phyloP scores from a whole-genome alignment of 441 rosid species.

The Populus trichocarpa region DNA sequence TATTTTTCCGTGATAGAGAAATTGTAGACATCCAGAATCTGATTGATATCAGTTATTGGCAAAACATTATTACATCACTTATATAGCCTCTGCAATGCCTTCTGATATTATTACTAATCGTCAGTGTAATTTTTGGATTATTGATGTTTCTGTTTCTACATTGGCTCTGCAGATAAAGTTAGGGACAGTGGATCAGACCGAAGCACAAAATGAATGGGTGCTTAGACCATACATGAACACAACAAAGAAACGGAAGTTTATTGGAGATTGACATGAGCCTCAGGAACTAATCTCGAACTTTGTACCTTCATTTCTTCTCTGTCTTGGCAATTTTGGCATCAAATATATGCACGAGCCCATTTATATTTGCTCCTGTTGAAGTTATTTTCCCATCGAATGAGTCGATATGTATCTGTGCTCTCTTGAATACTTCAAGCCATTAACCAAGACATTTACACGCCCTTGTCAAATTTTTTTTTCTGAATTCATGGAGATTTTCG shows the following conservation, averaged over 20 bases:
- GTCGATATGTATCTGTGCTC: too few species aligned
- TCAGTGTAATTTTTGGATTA: neutral
- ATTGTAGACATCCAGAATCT: too few species aligned
- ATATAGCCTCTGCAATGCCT: neutral
- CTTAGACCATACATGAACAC: constrained; percentile 92
- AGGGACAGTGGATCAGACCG: constrained; percentile 82
- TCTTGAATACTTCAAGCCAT: too few species aligned
- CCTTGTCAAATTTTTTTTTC: too few species aligned
- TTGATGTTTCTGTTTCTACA: neutral
- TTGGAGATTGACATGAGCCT: constrained; percentile 45
- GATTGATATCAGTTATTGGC: neutral
- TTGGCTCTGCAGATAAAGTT: constrained; percentile 55
- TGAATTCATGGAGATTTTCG: too few species aligned
- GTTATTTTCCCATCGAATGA: neutral
- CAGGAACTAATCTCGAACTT: neutral
- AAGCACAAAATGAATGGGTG: constrained; percentile 88
- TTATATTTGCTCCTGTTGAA: neutral
- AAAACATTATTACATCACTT: neutral
- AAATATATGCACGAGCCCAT: neutral
- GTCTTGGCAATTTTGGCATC: neutral
- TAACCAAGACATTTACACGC: too few species aligned
- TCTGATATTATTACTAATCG: neutral
- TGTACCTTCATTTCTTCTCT: neutral
- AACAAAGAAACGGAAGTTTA: constrained; percentile 54
- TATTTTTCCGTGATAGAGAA: too few species aligned